Conservation (phyloP, 2,329 filamentous ascomycete genomes). For the Botryosphaeria dothidea region DNA sequence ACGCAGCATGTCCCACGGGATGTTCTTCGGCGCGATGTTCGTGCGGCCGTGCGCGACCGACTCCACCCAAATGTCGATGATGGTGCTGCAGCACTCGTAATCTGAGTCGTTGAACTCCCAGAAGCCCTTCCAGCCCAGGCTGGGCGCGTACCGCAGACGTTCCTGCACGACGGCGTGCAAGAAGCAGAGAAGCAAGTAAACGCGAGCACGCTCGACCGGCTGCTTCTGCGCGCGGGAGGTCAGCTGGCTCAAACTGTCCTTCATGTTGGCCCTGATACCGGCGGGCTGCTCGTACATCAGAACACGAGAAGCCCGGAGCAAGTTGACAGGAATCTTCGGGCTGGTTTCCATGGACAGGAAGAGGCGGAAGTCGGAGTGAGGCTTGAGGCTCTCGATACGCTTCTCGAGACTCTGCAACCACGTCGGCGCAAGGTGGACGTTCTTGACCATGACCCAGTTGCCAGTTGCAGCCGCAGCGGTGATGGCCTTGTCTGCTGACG, state of each 20-base stretch:
- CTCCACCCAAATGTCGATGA: conserved; percentile 95
- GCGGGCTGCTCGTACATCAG: conserved; percentile 98
- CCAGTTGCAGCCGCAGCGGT: conserved; percentile 87
- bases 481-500: conserved; percentile 93
- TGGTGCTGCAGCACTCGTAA: conserved; percentile 95
- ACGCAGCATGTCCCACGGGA: conserved; percentile 95
- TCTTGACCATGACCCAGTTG: conserved; percentile 97
- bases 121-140: conserved; percentile 95
- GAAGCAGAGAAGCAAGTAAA: conserved; percentile 92
- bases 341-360: conserved; percentile 99
- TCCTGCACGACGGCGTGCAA: conserved; percentile 95
- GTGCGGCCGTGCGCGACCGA: conserved; percentile 78
- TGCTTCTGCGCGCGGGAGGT: conserved; percentile 74
- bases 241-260: conserved; percentile 86
- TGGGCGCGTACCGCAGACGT: conserved; percentile 88
- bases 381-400: conserved; percentile 91
- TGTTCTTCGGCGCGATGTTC: conserved; percentile 89
- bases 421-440: conserved; percentile 91
- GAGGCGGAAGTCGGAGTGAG: conserved; percentile 86
- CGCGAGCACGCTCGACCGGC: conserved; percentile 84
- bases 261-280: conserved; percentile 96
- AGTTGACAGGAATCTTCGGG: conserved; percentile 93
- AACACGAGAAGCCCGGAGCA: conserved; percentile 88
- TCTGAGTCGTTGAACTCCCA: conserved; percentile 99
- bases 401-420: conserved; percentile 98